Evolutionary conservation across 2,329 filamentous ascomycete species (phyloP).

Genomic region (Penicillium sp.): DNA sequence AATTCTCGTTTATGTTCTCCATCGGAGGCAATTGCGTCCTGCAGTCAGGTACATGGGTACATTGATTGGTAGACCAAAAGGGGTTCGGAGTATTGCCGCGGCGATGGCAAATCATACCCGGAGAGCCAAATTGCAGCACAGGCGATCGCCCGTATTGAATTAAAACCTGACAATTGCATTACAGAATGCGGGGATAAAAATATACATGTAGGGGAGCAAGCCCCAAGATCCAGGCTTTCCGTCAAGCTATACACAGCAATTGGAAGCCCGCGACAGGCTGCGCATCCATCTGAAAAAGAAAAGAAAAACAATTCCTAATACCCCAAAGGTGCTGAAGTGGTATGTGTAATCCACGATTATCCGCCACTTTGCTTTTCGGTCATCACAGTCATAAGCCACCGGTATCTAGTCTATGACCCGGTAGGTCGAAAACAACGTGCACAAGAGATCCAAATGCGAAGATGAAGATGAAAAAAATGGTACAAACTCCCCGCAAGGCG

Average conservation of each 20-base stretch:
- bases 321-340: background rate
- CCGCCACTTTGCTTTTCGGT: background rate
- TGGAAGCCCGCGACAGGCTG: background rate
- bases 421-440: slow-evolving; percentile 7
- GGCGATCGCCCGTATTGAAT: background rate
- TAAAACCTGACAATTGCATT: background rate
- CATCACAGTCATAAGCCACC: slow-evolving; percentile 1
- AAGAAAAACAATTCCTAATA: background rate
- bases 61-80: background rate
- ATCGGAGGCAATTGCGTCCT: background rate
- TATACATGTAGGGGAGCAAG: background rate
- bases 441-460: slow-evolving; percentile 6
- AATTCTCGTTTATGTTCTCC: too few species aligned
- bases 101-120: background rate
- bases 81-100: background rate
- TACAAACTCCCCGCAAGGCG: background rate
- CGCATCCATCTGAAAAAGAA: background rate
- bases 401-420: background rate
- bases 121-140: background rate
- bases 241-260: background rate
- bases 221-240: background rate
- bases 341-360: background rate
- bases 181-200: background rate
- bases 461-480: background rate
- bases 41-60: background rate